Evolutionary conservation across 2,329 filamentous ascomycete genomes (phyloP).

Genomic region (Akanthomyces dipterigenus): DNA sequence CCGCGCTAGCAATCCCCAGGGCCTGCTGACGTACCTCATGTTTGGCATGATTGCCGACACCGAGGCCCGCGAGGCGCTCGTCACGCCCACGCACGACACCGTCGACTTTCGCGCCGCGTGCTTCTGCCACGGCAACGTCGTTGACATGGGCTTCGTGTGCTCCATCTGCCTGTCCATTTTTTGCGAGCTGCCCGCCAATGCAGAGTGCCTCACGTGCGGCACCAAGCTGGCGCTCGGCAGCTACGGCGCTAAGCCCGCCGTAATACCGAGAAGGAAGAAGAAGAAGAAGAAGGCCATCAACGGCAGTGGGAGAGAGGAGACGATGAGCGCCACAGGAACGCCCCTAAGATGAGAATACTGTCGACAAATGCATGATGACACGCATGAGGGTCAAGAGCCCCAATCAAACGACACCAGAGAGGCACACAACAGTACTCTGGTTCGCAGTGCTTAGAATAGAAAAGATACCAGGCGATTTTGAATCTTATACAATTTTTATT

Average conservation of each 20-base stretch:
- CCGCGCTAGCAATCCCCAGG: constrained; percentile 50
- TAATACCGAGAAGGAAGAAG: constrained; percentile 64
- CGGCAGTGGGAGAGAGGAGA: constrained; percentile 46
- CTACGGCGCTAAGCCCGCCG: constrained; percentile 71
- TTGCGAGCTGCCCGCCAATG: constrained; percentile 56
- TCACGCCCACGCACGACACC: constrained; percentile 73
- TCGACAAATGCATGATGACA: not conserved
- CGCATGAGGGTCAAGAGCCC: not conserved
- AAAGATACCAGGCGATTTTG: constrained; percentile 11
- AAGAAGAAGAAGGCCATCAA: constrained; percentile 64
- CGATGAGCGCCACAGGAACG: constrained; percentile 53
- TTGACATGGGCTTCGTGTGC: constrained; percentile 92
- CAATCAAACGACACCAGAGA: constrained; percentile 11
- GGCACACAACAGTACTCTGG: constrained; percentile 3
- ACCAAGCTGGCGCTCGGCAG: constrained; percentile 69
- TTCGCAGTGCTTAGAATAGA: constrained; percentile 5
- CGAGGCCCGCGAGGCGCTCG: constrained; percentile 52
- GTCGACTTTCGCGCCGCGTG: constrained; percentile 98
- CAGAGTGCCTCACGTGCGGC: constrained; percentile 76
- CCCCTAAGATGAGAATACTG: constrained; percentile 36
- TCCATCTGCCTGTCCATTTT: constrained; percentile 95
- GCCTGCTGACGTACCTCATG: constrained; percentile 88
- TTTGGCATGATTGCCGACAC: constrained; percentile 74
- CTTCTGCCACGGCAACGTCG: constrained; percentile 87
- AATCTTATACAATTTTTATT: constrained; percentile 10